A percentile compares a stretch with the other conserved stretches of the same genome.
Evolutionary conservation across 371 early-diverging fungal species (phyloP).

Genomic region (Blakeslea trispora): DNA sequence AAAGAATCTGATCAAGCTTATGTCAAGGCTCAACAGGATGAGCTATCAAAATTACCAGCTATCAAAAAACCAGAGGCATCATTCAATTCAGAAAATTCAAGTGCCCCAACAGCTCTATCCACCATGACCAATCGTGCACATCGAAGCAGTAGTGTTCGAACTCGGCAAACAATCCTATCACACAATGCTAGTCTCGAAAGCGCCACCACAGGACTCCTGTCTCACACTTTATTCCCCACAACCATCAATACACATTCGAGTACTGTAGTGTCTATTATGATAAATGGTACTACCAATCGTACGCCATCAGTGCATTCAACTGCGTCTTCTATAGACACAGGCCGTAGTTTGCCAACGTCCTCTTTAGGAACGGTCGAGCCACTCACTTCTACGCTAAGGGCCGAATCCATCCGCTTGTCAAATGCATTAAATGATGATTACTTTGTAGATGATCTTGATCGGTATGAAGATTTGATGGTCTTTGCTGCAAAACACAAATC

Average conservation of each 20-base stretch:
- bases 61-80: not conserved
- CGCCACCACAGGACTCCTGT: conserved; percentile 14
- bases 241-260: not conserved
- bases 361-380: conserved; percentile 15
- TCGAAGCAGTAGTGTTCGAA: conserved; percentile 14
- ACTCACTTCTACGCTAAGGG: conserved; percentile 42
- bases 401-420: conserved; percentile 58
- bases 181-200: conserved; percentile 13
- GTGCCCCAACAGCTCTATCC: not conserved
- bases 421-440: conserved; percentile 39
- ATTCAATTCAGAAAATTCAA: too few relatives aligned
- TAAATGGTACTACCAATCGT: conserved; percentile 27
- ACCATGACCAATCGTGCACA: not conserved
- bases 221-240: not conserved
- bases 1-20: conserved; percentile 2
- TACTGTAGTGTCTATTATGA: not conserved
- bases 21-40: not conserved
- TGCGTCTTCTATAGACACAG: conserved; percentile 47
- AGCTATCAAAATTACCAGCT: not conserved
- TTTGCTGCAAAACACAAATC: conserved; percentile 59
- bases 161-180: conserved; percentile 19
- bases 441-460: conserved; percentile 59
- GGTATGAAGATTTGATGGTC: conserved; percentile 55
- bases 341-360: conserved; percentile 28
- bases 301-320: conserved; percentile 50